Conservation (phyloP, 1,284 basidiomycete species). For the Ustilago trichophora region DNA sequence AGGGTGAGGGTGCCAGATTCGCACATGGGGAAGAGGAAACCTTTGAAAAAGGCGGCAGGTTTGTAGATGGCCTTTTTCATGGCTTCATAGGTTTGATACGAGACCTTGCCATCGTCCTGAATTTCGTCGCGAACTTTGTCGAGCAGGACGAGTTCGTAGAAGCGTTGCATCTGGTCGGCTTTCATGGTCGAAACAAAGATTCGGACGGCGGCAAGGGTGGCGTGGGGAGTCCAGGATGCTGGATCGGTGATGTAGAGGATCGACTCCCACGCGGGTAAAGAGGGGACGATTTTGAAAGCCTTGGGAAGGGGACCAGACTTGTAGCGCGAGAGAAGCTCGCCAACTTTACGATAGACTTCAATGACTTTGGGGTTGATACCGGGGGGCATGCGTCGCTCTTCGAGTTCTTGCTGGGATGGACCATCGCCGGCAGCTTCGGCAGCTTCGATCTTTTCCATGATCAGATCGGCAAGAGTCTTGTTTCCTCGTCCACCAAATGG, state of each 20-base stretch:
- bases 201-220: slow-evolving; percentile 89
- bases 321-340: slow-evolving; percentile 85
- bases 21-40: slow-evolving; percentile 92
- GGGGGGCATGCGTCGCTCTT: slow-evolving; percentile 69
- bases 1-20: slow-evolving; percentile 82
- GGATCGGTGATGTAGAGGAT: slow-evolving; percentile 92
- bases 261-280: slow-evolving; percentile 93
- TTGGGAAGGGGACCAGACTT: slow-evolving; percentile 96
- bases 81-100: slow-evolving; percentile 92
- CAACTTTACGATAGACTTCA: slow-evolving; percentile 88
- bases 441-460: slow-evolving; percentile 87
- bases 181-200: slow-evolving; percentile 98
- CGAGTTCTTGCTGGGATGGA: slow-evolving; percentile 22
- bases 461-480: slow-evolving; percentile 82
- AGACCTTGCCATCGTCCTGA: slow-evolving; percentile 79
- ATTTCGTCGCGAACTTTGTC: slow-evolving; percentile 93
- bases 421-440: slow-evolving; percentile 50
- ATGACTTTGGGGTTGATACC: slow-evolving; percentile 96
- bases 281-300: slow-evolving; percentile 97
- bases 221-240: slow-evolving; percentile 93
- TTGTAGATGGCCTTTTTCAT: slow-evolving; percentile 93
- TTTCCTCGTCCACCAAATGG: slow-evolving; percentile 40
- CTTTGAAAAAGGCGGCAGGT: slow-evolving; percentile 98
- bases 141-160: slow-evolving; percentile 88
- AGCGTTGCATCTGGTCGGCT: slow-evolving; percentile 92